Base-by-base conservation (phyloP, 1,139 yeast species). In the Kodamaea anthophila region DNA sequence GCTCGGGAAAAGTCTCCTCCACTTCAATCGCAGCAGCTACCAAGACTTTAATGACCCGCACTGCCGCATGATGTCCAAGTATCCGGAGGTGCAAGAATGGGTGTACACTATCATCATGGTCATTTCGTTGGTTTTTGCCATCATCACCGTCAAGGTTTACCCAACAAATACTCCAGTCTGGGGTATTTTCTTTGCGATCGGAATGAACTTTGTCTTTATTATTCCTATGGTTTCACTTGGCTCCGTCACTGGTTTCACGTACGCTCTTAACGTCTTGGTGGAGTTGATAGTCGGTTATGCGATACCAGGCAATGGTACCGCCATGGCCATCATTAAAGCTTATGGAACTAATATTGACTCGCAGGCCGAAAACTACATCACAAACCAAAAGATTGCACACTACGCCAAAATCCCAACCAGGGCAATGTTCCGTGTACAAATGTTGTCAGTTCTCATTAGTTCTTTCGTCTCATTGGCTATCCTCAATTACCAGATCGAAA, bases 331-430 rank as follows among this genome's bases (percentile, higher is more conserved):
- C 27, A 34, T 44, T 30, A 46, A 46, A 31, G 43, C 47, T 5
- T 36, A 39, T 31, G 49, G 48, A 6, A 42, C 39, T 34, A 44
- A 44, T 29, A 41, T 58, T 24, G 63, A 57, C 32, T 43, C 49
- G 14, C 64, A 58, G 32, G 63, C 63, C 4, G 51, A 57, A 27
- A 55, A 54, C 35, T 58, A 58, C 35, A 54, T 58, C 20, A 46
- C 60, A 2, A 62, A 57, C 35, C 63, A 57, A 36, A 59, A 59
- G 30, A 36, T 53, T 35, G 63, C 54, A 1, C 64, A 59, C 34
- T 59, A 59, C 39, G 33, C 56, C 12, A 51, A 53, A 24, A 36
- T 59, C 5, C 60, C 64, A 1, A 63, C 65, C 3, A 39, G 50
- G 28, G 53, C 63, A 0, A 44, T 57, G 18, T 59, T 59, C 42